phyloP scores from a whole-genome alignment of 1,139 yeast genomes.

The Nakaseomyces kungkrabaensis region DNA sequence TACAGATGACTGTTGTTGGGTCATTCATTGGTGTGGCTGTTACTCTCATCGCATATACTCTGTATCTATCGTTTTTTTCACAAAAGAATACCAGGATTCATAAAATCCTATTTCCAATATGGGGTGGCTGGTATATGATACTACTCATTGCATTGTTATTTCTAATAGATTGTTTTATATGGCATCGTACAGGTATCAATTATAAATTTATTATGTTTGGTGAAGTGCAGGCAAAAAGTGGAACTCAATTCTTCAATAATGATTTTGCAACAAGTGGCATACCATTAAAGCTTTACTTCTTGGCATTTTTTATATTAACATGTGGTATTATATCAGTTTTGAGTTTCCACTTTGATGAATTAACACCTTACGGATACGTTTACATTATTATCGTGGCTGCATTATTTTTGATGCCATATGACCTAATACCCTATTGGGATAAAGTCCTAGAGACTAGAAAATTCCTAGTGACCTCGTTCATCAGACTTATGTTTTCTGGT shows the following conservation, averaged over 20 bases:
- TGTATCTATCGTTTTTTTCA: constrained; percentile 29
- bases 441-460: constrained; percentile 30
- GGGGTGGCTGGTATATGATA: constrained; percentile 82
- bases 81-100: constrained; percentile 32
- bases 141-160: constrained; percentile 52
- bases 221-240: constrained; percentile 67
- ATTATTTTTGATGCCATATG: constrained; percentile 48
- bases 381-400: constrained; percentile 40
- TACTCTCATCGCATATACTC: constrained; percentile 37
- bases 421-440: constrained; percentile 26
- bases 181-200: constrained; percentile 69
- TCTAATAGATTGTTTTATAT: constrained; percentile 58
- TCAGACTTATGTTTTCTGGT: constrained; percentile 73
- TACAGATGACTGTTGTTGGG: constrained; percentile 50
- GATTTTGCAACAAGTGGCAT: constrained; percentile 30
- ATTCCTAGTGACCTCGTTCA: constrained; percentile 66
- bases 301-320: constrained; percentile 48
- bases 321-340: constrained; percentile 62
- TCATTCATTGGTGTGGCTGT: constrained; percentile 58
- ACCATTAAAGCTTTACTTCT: constrained; percentile 38
- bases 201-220: constrained; percentile 72
- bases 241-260: constrained; percentile 31
- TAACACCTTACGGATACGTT: constrained; percentile 75
- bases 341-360: constrained; percentile 60
- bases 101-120: constrained; percentile 59